A percentile compares a stretch with the other conserved stretches of the same genome.
phyloP scores from a whole-genome alignment of 768 basidiomycete species.

The Leccinum arenicola region DNA sequence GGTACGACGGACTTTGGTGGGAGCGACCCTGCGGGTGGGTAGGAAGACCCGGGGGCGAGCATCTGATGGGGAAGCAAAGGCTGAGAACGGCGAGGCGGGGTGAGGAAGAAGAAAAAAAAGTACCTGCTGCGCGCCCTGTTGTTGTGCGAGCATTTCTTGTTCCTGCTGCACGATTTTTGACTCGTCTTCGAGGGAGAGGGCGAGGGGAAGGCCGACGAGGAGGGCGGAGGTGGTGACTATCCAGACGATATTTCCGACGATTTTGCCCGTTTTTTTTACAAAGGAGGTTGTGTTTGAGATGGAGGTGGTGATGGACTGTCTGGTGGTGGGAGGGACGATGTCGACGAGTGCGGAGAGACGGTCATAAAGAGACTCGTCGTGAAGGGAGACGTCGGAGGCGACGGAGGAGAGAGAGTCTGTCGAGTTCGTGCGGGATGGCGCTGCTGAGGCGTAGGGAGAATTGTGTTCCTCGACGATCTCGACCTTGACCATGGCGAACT shows the following conservation, averaged over 20 bases:
- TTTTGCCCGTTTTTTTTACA: slow-evolving; percentile 63
- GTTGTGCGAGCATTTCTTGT: slow-evolving; percentile 89
- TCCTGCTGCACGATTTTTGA: slow-evolving; percentile 92
- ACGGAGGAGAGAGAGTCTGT: slow-evolving; percentile 78
- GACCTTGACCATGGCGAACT: slow-evolving; percentile 81
- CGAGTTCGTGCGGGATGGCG: slow-evolving; percentile 68
- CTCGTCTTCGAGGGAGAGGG: slow-evolving; percentile 93
- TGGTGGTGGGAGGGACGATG: slow-evolving; percentile 90
- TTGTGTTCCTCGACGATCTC: slow-evolving; percentile 80
- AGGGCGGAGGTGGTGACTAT: slow-evolving; percentile 91
- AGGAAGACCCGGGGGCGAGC: slow-evolving; percentile 60
- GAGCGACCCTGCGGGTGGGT: slow-evolving; percentile 45
- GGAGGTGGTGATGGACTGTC: slow-evolving; percentile 66
- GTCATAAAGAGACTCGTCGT: slow-evolving; percentile 83
- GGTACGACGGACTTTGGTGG: slow-evolving; percentile 65
- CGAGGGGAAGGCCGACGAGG: slow-evolving; percentile 90
- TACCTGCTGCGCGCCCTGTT: slow-evolving; percentile 90
- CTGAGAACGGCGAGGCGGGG: slow-evolving; percentile 7
- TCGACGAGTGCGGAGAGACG: slow-evolving; percentile 90
- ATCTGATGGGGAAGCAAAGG: slow-evolving; percentile 47
- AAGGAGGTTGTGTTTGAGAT: slow-evolving; percentile 59
- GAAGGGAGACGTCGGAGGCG: slow-evolving; percentile 62
- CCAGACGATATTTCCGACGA: slow-evolving; percentile 91
- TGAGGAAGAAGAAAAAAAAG: slow-evolving; percentile 22
- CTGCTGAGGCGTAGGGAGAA: slow-evolving; percentile 73